Base-by-base conservation (phyloP, 2,329 filamentous ascomycete genomes). In the Nannizzia gypsea region DNA sequence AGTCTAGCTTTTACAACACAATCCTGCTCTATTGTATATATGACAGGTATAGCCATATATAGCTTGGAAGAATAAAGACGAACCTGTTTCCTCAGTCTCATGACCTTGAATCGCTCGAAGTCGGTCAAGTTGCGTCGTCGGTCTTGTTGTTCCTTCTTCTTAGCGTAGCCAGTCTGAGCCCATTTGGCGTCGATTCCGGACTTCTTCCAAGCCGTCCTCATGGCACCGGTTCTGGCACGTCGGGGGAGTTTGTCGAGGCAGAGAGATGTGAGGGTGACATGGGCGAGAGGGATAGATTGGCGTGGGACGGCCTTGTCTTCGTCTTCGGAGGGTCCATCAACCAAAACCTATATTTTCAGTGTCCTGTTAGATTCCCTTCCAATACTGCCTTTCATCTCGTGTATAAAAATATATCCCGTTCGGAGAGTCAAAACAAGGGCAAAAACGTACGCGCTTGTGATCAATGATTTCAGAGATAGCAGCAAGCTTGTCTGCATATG, bases 81-180 rank as follows among this genome's bases (percentile, higher is more conserved):
- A 76, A 91, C 89, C 87, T 96, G 91, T 87, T 99, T 99, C 88
- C 92, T 95, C 81, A 97, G 83, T 80, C 92, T 87, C 85, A 97
- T 83, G 73, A 97, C 93, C 89, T 99, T 96, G 90, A 97, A 99
- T 78, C 93, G 88, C 83, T 99, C 93, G 76, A 99, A 99, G 84
- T 99, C 93, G 80, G 87, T 95, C 69, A 99, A 83, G 73, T 85
- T 84, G 81, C 87, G 88, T 83, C 93, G 88, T 81, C 89, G 88
- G 79, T 89, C 83, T 72, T 84, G 83, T 80, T 89, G 87, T 70
- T 85, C 85, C 75, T 88, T 85, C 84, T 90, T 91, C 89, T 99
- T 93, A 73, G 91, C 90, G 86, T 88, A 96, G 78, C 85, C 85
- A 83, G 84, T 91, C 80, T 89, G 83, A 75, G 86, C 85, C 88